These are phyloP conservation scores for Quercus aquifolioides DNA, from an alignment of 306 rosid species.

Conservation along the genomic window DNA sequence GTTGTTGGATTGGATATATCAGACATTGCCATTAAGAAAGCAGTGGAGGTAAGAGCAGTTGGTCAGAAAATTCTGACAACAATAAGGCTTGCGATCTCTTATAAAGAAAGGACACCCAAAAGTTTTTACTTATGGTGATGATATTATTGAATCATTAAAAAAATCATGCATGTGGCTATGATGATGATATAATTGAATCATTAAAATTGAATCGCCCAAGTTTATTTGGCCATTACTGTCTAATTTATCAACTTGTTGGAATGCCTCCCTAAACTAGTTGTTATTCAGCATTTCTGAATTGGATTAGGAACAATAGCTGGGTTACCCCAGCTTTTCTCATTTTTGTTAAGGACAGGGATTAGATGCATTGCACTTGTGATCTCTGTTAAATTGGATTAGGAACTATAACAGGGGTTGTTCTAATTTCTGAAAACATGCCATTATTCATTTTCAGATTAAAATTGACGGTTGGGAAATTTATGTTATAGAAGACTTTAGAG, in stretches of 20 bases:
- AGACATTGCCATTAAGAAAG: constrained; percentile 29
- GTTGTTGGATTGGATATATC: constrained; percentile 43
- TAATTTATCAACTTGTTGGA: background rate
- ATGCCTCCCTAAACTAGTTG: background rate
- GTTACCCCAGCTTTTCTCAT: background rate
- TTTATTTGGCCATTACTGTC: too few relatives aligned
- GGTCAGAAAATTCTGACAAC: background rate
- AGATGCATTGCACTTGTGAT: background rate
- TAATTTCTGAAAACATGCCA: background rate
- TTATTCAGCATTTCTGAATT: too few relatives aligned
- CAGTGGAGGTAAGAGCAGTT: constrained; percentile 19
- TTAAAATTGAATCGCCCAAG: too few relatives aligned
- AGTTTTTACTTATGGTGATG: background rate
- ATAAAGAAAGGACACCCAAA: background rate
- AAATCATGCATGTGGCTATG: background rate
- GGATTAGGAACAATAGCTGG: background rate
- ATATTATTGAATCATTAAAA: background rate
- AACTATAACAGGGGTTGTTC: background rate
- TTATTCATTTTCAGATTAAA: background rate
- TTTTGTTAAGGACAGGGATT: background rate
- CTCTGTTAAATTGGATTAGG: background rate
- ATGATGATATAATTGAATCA: too few relatives aligned
- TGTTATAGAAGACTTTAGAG: background rate
- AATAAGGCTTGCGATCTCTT: background rate
- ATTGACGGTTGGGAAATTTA: background rate